These are phyloP conservation scores for Chlamydomonas sp. DNA, from an alignment of 139 green algal species.

Conservation along the genomic window DNA sequence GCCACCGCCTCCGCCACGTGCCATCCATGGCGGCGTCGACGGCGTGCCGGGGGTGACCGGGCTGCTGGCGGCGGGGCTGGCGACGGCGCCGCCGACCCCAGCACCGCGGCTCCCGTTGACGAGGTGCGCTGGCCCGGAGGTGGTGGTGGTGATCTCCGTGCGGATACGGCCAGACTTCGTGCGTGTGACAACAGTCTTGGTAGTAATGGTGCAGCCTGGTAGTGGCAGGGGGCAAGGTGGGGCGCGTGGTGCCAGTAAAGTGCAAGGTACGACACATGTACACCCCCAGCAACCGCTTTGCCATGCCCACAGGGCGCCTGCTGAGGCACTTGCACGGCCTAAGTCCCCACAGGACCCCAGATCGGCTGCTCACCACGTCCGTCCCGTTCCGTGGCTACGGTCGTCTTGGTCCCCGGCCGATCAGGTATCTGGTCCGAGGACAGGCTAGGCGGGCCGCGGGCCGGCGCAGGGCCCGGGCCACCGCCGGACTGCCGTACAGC, in stretches of 20 bases:
- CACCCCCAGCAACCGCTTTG: no score
- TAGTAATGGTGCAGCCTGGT: conserved; percentile 17
- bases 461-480: no score
- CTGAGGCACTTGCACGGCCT: background rate
- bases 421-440: background rate
- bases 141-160: conserved; percentile 19
- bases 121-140: conserved; percentile 13
- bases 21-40: no score
- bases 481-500: no score
- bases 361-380: background rate
- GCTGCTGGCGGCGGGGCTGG: background rate
- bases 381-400: background rate
- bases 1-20: no score
- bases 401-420: conserved; percentile 9
- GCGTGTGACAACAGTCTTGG: conserved; percentile 22
- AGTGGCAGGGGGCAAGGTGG: background rate
- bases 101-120: background rate
- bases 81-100: no score
- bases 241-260: background rate
- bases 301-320: no score
- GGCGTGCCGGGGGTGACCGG: no score
- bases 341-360: background rate
- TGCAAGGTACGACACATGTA: no score
- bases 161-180: conserved; percentile 20
- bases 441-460: no score